These are phyloP conservation scores for Patellaria atrata DNA, from an alignment of 495 filamentous ascomycete genomes.

Conservation along the genomic window DNA sequence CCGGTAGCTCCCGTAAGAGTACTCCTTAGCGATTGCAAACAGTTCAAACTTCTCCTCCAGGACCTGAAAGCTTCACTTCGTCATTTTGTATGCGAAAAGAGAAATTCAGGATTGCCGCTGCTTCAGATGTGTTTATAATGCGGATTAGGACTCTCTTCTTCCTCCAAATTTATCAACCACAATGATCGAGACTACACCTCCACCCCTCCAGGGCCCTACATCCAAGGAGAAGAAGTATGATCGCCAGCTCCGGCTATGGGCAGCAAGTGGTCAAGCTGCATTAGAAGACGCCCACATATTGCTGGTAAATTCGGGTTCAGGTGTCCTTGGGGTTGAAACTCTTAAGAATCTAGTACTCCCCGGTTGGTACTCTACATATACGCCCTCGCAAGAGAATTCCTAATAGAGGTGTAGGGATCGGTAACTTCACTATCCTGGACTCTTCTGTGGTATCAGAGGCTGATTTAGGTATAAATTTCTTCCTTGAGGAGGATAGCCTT, in stretches of 20 bases:
- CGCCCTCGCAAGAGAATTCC: not conserved
- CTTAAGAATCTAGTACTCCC: constrained; percentile 95
- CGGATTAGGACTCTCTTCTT: not conserved
- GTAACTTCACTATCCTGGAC: constrained; percentile 89
- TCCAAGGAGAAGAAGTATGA: constrained; percentile 53
- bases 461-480: constrained; percentile 94
- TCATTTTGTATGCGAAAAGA: no score
- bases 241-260: constrained; percentile 89
- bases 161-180: not conserved
- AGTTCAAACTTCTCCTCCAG: no score
- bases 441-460: constrained; percentile 57
- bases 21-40: no score
- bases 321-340: constrained; percentile 76
- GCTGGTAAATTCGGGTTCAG: constrained; percentile 69
- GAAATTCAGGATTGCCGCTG: no score
- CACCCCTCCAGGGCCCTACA: constrained; percentile 27
- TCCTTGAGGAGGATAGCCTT: constrained; percentile 63
- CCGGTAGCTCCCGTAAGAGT: no score
- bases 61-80: no score
- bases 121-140: no score
- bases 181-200: constrained; percentile 15
- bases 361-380: constrained; percentile 30
- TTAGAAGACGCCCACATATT: constrained; percentile 82
- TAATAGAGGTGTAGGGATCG: constrained; percentile 45
- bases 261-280: constrained; percentile 76